Evolutionary conservation across 805 yeast species (phyloP).

Genomic region (Starmera caribaea): DNA sequence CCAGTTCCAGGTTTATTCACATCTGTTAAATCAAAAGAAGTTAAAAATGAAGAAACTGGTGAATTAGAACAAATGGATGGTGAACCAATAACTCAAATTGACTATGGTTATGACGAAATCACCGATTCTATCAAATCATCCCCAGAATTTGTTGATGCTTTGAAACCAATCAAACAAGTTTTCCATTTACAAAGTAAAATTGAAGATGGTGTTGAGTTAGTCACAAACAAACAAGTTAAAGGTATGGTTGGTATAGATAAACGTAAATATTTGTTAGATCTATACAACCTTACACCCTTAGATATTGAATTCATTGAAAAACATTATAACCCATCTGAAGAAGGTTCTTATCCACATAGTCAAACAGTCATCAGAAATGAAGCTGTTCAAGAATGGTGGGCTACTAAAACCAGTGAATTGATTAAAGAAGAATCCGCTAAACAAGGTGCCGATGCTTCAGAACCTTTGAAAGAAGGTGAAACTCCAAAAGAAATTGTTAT

Average conservation of each 20-base stretch:
- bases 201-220: slow-evolving; percentile 35
- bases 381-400: slow-evolving; percentile 89
- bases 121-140: slow-evolving; percentile 38
- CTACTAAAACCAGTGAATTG: slow-evolving; percentile 42
- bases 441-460: slow-evolving; percentile 16
- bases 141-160: slow-evolving; percentile 41
- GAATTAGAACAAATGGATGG: slow-evolving; percentile 25
- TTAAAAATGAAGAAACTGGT: slow-evolving; percentile 31
- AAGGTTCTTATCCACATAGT: slow-evolving; percentile 65
- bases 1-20: slow-evolving; percentile 79
- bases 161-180: slow-evolving; percentile 56
- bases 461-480: slow-evolving; percentile 19
- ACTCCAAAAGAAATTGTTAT: slow-evolving; percentile 41
- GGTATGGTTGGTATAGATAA: slow-evolving; percentile 83
- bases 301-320: slow-evolving; percentile 69
- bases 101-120: slow-evolving; percentile 67
- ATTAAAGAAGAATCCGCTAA: slow-evolving; percentile 24
- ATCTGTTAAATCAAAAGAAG: slow-evolving; percentile 27
- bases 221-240: slow-evolving; percentile 70
- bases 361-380: slow-evolving; percentile 76
- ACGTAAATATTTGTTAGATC: slow-evolving; percentile 74
- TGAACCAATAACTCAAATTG: slow-evolving; percentile 20
- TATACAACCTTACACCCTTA: slow-evolving; percentile 75
- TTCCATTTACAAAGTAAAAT: slow-evolving; percentile 71
- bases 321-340: slow-evolving; percentile 31